Conservation (phyloP, 371 early-diverging fungal genomes). For the Smittium culicis region DNA sequence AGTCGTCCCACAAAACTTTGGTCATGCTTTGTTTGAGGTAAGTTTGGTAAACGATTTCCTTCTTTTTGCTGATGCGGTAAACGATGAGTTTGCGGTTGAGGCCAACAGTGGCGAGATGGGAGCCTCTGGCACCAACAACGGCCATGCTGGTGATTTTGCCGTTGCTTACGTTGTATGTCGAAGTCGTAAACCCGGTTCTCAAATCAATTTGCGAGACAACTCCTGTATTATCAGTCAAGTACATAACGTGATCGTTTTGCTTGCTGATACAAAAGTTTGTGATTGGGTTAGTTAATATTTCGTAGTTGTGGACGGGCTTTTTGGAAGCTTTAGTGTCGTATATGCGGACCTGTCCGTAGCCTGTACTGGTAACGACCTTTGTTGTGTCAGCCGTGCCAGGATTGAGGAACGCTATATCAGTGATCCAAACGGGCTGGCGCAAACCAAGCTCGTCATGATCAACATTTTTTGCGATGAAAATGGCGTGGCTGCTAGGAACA, state of each 20-base stretch:
- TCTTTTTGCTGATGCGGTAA: slow-evolving; percentile 45
- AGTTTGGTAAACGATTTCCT: slow-evolving; percentile 44
- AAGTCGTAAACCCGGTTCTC: slow-evolving; percentile 35
- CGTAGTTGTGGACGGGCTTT: slow-evolving; percentile 50
- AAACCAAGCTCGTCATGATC: slow-evolving; percentile 56
- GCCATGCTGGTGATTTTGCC: slow-evolving; percentile 52
- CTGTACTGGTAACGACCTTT: slow-evolving; percentile 49
- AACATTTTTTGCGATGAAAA: slow-evolving; percentile 52
- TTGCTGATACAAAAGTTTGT: slow-evolving; percentile 34
- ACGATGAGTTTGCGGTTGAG: slow-evolving; percentile 65
- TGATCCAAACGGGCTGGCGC: slow-evolving; percentile 74
- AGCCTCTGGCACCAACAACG: slow-evolving; percentile 23
- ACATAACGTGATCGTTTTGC: slow-evolving; percentile 40
- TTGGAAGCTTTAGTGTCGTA: slow-evolving; percentile 59
- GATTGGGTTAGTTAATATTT: slow-evolving; percentile 55
- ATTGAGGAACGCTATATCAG: slow-evolving; percentile 52
- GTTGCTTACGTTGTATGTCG: slow-evolving; percentile 42
- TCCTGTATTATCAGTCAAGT: slow-evolving; percentile 64
- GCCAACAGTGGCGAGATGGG: slow-evolving; percentile 45
- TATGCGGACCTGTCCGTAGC: slow-evolving; percentile 62
- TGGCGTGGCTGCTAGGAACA: slow-evolving; percentile 19
- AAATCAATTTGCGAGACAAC: slow-evolving; percentile 50
- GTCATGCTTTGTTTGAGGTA: slow-evolving; percentile 72
- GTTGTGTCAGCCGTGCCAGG: slow-evolving; percentile 23
- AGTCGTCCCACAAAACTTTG: slow-evolving; percentile 49